phyloP scores from a whole-genome alignment of 208 protist genomes.

The Acanthamoeba healyi region DNA sequence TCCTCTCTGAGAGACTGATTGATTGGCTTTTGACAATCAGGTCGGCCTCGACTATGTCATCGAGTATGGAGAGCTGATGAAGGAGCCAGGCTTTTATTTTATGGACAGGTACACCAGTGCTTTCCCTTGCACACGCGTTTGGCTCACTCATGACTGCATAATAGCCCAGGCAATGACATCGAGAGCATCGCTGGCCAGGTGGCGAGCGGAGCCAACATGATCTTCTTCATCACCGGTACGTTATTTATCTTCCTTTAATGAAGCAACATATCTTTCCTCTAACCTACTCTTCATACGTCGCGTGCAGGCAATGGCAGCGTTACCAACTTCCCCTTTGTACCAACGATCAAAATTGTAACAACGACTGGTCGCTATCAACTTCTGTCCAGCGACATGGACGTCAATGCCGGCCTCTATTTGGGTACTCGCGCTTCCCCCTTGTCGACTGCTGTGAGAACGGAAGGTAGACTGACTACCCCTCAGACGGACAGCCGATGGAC shows the following conservation, averaged over 20 bases:
- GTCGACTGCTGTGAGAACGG: too few relatives aligned
- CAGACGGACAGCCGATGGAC: slow-evolving; percentile 36
- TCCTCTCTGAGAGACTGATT: neutral
- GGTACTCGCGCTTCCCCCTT: neutral
- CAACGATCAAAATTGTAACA: slow-evolving; percentile 84
- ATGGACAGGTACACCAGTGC: slow-evolving; percentile 78
- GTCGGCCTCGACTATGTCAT: slow-evolving; percentile 63
- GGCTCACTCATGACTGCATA: too few relatives aligned
- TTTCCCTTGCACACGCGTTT: too few relatives aligned
- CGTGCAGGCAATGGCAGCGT: slow-evolving; percentile 83
- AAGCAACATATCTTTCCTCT: too few relatives aligned
- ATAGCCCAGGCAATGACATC: slow-evolving; percentile 84
- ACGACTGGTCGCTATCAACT: slow-evolving; percentile 78
- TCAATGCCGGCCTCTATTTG: slow-evolving; percentile 79
- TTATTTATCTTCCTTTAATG: too few relatives aligned
- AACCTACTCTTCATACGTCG: neutral
- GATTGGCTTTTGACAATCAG: neutral
- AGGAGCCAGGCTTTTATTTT: slow-evolving; percentile 79
- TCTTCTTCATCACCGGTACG: slow-evolving; percentile 82
- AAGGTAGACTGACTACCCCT: too few relatives aligned
- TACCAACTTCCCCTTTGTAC: slow-evolving; percentile 87
- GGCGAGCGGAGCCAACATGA: slow-evolving; percentile 82
- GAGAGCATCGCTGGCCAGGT: slow-evolving; percentile 85
- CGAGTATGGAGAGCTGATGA: slow-evolving; percentile 78
- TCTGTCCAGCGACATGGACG: slow-evolving; percentile 85